Evolutionary conservation across 2,329 filamentous ascomycete genomes (phyloP).

Genomic region (Colletotrichum sublineola): DNA sequence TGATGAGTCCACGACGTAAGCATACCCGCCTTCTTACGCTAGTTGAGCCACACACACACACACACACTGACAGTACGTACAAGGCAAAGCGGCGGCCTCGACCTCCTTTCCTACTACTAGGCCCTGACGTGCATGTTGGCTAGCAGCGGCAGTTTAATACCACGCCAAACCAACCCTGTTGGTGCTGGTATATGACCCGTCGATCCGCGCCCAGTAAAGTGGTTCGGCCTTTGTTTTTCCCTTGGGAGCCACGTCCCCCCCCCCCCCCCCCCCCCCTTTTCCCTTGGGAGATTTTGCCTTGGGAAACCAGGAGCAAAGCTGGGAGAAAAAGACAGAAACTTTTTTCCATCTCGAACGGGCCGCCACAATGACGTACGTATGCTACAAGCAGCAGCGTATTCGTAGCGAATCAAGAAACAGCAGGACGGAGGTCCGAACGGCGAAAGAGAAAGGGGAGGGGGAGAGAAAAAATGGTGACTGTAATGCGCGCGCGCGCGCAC

Average conservation of each 20-base stretch:
- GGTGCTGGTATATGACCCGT: conserved; percentile 19
- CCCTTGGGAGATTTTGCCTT: conserved; percentile 10
- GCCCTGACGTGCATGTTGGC: not conserved
- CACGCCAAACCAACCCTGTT: conserved; percentile 19
- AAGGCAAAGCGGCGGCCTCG: conserved; percentile 28
- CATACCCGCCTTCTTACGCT: not conserved
- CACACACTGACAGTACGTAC: conserved; percentile 4
- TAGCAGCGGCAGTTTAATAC: not conserved
- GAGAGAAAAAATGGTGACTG: too few species aligned
- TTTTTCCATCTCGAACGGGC: not conserved
- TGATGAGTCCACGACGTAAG: conserved; percentile 15
- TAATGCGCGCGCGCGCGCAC: not conserved
- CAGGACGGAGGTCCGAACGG: conserved; percentile 1
- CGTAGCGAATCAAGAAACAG: conserved; percentile 3
- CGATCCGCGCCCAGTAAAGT: conserved; percentile 1
- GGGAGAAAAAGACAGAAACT: not conserved
- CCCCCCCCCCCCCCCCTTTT: not conserved
- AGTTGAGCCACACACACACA: conserved; percentile 5
- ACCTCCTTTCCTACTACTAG: not conserved
- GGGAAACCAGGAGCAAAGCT: conserved; percentile 19
- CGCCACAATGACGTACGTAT: conserved; percentile 36
- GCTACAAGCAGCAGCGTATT: not conserved
- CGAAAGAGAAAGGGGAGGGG: not conserved
- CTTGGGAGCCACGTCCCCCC: not conserved
- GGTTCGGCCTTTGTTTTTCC: not conserved